Conservation (phyloP, 192 early-diverging fungal genomes). For the Backusella sp. region DNA sequence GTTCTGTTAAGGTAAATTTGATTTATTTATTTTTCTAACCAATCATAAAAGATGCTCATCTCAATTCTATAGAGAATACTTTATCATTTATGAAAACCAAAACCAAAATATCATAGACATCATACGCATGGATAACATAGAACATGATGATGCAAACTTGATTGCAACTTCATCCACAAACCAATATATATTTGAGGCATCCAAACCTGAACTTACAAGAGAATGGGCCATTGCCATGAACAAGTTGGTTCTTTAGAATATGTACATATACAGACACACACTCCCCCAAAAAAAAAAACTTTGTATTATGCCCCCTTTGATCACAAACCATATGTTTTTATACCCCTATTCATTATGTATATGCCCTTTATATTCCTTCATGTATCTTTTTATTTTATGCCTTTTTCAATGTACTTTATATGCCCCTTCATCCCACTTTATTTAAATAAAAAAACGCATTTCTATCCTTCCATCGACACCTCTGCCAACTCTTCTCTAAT, state of each 20-base stretch:
- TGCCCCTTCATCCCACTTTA: neutral
- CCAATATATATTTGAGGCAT: neutral
- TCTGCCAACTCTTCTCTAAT: slow-evolving; percentile 22
- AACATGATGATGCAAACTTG: neutral
- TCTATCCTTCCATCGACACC: neutral
- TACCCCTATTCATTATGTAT: neutral
- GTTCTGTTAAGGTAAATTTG: neutral
- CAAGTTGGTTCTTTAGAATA: neutral
- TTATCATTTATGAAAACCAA: slow-evolving; percentile 10
- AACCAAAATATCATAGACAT: slow-evolving; percentile 1
- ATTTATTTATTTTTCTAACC: no score
- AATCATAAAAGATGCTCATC: neutral
- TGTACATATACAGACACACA: neutral
- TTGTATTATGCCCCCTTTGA: neutral
- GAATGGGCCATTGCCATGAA: slow-evolving; percentile 5
- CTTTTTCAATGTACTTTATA: neutral
- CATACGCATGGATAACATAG: neutral
- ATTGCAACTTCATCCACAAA: neutral
- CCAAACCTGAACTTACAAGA: neutral
- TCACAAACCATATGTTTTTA: neutral
- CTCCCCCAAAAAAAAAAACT: neutral
- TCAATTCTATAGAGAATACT: neutral
- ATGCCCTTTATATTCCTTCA: neutral
- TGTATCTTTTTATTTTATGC: neutral
- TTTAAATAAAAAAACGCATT: neutral